phyloP scores from a whole-genome alignment of 75 land plant species.

The Isoetes taiwanensis region DNA sequence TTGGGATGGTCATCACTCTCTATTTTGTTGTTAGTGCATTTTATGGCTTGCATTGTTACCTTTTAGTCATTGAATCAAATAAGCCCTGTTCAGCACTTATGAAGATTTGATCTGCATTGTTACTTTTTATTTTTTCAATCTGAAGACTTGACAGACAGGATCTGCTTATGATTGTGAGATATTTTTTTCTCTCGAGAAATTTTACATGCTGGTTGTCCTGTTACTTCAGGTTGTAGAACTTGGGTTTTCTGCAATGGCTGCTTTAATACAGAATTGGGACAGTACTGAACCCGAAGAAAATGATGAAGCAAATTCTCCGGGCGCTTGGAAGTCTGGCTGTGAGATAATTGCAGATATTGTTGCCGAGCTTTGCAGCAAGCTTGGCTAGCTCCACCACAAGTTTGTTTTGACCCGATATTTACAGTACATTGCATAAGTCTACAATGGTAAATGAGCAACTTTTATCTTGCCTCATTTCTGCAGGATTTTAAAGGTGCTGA shows the following conservation, averaged over 20 bases:
- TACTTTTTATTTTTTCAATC: no score
- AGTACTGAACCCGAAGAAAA: conserved; percentile 31
- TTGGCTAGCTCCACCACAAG: conserved; percentile 33
- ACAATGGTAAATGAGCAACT: neutral
- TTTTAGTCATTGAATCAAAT: no score
- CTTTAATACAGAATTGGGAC: conserved; percentile 53
- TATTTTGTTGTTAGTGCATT: no score
- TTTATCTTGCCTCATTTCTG: neutral
- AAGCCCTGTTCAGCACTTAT: no score
- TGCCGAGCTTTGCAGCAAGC: conserved; percentile 59
- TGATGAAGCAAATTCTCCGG: conserved; percentile 11
- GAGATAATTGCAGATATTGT: conserved; percentile 30
- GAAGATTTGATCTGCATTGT: no score
- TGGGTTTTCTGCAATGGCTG: conserved; percentile 55
- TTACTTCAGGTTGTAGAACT: conserved; percentile 63
- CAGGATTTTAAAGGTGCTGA: conserved; percentile 26
- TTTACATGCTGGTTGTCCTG: no score
- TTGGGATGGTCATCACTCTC: no score
- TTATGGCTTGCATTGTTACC: no score
- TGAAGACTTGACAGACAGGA: no score
- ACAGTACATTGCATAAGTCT: neutral
- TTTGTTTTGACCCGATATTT: conserved; percentile 4
- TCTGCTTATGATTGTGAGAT: no score
- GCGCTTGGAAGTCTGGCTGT: conserved; percentile 31
- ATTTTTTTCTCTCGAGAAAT: no score